Percentiles rank a stretch among this genome's conserved stretches.
phyloP scores from a whole-genome alignment of 2,329 filamentous ascomycete genomes.

The Grosmannia penicillata region DNA sequence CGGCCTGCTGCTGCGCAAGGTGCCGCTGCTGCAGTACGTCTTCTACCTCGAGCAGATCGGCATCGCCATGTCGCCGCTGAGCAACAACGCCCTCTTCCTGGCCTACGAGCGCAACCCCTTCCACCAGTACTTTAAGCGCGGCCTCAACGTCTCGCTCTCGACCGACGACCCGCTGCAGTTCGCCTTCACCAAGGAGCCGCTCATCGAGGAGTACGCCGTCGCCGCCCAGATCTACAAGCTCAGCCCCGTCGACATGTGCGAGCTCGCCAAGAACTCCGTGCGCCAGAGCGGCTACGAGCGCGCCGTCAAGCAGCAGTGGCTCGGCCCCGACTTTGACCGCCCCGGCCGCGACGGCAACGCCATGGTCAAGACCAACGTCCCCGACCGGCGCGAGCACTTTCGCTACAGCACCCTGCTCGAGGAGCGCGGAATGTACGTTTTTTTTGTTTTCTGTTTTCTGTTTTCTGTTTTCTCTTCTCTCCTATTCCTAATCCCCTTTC shows the following conservation, averaged over 20 bases:
- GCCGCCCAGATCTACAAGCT: slow-evolving; percentile 98
- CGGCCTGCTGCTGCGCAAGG: slow-evolving; percentile 80
- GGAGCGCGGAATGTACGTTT: slow-evolving; percentile 67
- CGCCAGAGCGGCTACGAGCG: slow-evolving; percentile 88
- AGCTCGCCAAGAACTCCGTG: slow-evolving; percentile 91
- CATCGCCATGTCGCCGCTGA: slow-evolving; percentile 97
- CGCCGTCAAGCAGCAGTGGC: slow-evolving; percentile 79
- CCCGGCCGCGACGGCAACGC: slow-evolving; percentile 76
- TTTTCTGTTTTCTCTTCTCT: neutral
- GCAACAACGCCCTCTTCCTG: slow-evolving; percentile 92
- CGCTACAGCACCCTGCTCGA: slow-evolving; percentile 72
- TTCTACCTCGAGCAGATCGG: slow-evolving; percentile 98
- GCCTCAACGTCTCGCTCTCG: slow-evolving; percentile 87
- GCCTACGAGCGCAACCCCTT: slow-evolving; percentile 97
- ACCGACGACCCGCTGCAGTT: slow-evolving; percentile 97
- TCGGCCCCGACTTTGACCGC: slow-evolving; percentile 63
- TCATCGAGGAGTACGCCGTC: slow-evolving; percentile 97
- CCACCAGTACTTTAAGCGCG: slow-evolving; percentile 85
- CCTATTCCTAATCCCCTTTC: neutral
- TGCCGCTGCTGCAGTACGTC: slow-evolving; percentile 87
- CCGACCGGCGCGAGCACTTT: slow-evolving; percentile 82
- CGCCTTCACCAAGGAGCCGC: slow-evolving; percentile 92
- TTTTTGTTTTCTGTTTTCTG: neutral
- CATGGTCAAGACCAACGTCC: slow-evolving; percentile 93
- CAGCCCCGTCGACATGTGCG: slow-evolving; percentile 94